Base-by-base conservation (phyloP, 2,329 filamentous ascomycete genomes). In the Fusarium pseudoanthophilum region DNA sequence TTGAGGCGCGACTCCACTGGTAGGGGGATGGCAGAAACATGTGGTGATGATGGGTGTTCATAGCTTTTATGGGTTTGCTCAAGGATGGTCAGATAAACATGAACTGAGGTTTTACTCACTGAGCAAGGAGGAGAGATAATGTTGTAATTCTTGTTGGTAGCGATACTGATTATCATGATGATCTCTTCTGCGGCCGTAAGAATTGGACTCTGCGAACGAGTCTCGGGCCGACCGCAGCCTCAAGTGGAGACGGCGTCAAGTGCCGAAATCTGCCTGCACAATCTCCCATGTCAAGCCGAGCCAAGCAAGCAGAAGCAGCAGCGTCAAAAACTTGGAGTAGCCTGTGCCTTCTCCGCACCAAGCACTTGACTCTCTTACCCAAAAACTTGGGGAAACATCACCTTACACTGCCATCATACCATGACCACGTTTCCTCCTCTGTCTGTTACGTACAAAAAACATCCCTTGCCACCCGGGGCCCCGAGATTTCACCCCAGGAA, bases 301-400 rank as follows among this genome's bases (percentile, higher is more conserved):
- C 61, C 65, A 30, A 48, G 42, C 64, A 46, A 46, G 40, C 40
- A 40, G 20, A 13, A 34, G 34, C 21, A 67, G 49, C 14, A 58
- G 59, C 66, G 66, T 69, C 66, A 65, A 70, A 34, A 28, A 56
- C 37, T 69, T 69, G 66, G 66, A 69, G 65, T 62, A 69, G 26
- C 26, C 37, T 20, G 21, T 11, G 26, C 30, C 46, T 70, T 55
- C 67, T 69, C 67, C 67, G 67, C 67, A 69, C 52, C 28, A 24
- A 24, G 21, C 16, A 24, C 0, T 6, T 32, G 21, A 24, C 11
- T 10, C 24, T 24, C 28, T 4, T 4, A 2, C n/a, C 15, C n/a
- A 3, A 40, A 40, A 58, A 45, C 69, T 69, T 66, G 65, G 65
- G 67, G 58, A 69, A 48, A 30, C 11, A 21, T 57, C 51, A 64